Evolutionary conservation across 2,329 filamentous ascomycete species (phyloP).

Genomic region (Helicocarpus griseus): DNA sequence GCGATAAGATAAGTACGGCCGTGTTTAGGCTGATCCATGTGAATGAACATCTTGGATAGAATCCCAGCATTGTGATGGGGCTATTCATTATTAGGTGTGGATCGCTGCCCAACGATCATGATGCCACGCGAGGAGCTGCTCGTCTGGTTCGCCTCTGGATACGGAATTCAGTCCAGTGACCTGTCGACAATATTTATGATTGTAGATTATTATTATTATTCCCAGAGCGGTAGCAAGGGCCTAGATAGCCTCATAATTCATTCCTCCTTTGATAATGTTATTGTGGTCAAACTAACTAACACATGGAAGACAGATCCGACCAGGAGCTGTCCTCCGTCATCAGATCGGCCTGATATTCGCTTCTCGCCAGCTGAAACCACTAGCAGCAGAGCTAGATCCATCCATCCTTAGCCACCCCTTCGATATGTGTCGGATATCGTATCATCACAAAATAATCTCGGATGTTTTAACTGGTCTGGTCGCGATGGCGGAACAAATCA

Average conservation of each 20-base stretch:
- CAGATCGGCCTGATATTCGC: neutral
- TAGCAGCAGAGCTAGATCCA: too few relatives aligned
- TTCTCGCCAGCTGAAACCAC: too few relatives aligned
- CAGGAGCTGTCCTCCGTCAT: neutral
- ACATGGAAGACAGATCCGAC: too few relatives aligned
- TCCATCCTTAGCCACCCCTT: neutral
- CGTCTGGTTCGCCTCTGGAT: too few relatives aligned
- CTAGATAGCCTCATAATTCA: too few relatives aligned
- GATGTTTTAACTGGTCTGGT: neutral
- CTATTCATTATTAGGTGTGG: neutral
- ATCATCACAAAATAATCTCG: too few relatives aligned
- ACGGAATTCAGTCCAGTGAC: too few relatives aligned
- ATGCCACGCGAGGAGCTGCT: neutral
- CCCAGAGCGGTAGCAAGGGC: too few relatives aligned
- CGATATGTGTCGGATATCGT: neutral
- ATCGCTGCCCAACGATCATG: neutral
- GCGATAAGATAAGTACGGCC: neutral
- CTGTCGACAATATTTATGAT: too few relatives aligned
- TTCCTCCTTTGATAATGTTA: neutral
- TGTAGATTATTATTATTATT: too few relatives aligned
- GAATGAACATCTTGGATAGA: neutral
- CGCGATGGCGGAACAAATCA: neutral
- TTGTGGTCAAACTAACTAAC: neutral
- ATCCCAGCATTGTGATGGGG: neutral
- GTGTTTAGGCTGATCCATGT: too few relatives aligned